These are phyloP conservation scores for Gonium pectorale DNA, from an alignment of 139 green algal species.

Conservation along the genomic window DNA sequence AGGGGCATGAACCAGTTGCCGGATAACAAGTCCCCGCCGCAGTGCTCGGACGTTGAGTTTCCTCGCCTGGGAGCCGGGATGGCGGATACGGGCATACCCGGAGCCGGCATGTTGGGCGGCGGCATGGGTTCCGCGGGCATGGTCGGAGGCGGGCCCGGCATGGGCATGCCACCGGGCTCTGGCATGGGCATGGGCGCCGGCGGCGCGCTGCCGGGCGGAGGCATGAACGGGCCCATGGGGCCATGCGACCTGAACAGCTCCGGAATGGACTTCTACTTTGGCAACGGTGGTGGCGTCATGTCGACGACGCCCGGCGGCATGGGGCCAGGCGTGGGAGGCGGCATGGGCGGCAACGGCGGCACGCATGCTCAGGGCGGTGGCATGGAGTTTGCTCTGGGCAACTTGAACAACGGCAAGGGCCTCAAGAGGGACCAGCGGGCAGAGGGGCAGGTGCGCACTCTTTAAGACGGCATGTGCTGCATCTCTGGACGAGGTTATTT, in stretches of 20 bases:
- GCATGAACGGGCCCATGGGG: too few relatives aligned
- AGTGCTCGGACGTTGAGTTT: background rate
- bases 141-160: background rate
- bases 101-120: background rate
- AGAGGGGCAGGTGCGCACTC: background rate
- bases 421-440: slow-evolving; percentile 25
- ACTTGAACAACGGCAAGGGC: background rate
- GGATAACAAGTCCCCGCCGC: too few relatives aligned
- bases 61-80: background rate
- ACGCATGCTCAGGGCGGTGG: background rate
- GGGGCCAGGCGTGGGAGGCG: too few relatives aligned
- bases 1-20: too few relatives aligned
- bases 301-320: too few relatives aligned
- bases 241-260: background rate
- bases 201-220: background rate
- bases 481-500: too few relatives aligned
- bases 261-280: background rate
- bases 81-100: background rate
- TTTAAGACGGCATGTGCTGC: too few relatives aligned
- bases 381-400: background rate
- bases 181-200: background rate
- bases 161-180: background rate
- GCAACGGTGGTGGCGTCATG: background rate
- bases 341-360: too few relatives aligned
- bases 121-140: background rate